These are phyloP conservation scores for Theileria parva DNA, from an alignment of 169 alveolate genomes.

Conservation along the genomic window DNA sequence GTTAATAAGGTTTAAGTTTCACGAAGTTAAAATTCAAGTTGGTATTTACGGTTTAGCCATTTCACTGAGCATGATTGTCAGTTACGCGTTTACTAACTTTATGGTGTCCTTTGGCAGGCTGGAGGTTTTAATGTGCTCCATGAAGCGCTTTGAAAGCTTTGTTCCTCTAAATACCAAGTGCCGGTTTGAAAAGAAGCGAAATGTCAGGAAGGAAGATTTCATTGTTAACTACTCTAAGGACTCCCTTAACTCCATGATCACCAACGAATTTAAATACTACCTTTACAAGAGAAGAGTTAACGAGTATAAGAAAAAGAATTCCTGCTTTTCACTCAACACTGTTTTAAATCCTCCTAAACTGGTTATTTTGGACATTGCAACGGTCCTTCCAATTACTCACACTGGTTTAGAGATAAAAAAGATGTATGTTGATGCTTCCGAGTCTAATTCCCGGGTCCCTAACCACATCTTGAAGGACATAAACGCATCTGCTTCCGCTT, in stretches of 20 bases:
- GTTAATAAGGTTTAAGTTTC: neutral
- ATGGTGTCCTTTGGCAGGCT: slow-evolving; percentile 1
- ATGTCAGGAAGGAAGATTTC: slow-evolving; percentile 9
- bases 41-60: slow-evolving; percentile 1
- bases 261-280: neutral
- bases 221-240: slow-evolving; percentile 3
- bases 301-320: neutral
- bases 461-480: slow-evolving; percentile 15
- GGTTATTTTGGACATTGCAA: slow-evolving; percentile 2
- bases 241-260: neutral
- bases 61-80: slow-evolving; percentile 13
- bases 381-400: slow-evolving; percentile 1
- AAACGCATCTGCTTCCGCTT: slow-evolving; percentile 28
- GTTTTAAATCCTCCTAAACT: neutral
- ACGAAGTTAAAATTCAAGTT: slow-evolving; percentile 2
- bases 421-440: slow-evolving; percentile 9
- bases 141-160: slow-evolving; percentile 22
- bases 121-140: slow-evolving; percentile 16
- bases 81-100: slow-evolving; percentile 5
- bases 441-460: neutral
- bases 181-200: neutral
- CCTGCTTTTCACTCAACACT: neutral
- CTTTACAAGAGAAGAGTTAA: neutral
- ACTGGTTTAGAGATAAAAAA: slow-evolving; percentile 10
- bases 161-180: slow-evolving; percentile 18